These are phyloP conservation scores for Nakazawaea ernobii DNA, from an alignment of 805 yeast species.

Conservation along the genomic window DNA sequence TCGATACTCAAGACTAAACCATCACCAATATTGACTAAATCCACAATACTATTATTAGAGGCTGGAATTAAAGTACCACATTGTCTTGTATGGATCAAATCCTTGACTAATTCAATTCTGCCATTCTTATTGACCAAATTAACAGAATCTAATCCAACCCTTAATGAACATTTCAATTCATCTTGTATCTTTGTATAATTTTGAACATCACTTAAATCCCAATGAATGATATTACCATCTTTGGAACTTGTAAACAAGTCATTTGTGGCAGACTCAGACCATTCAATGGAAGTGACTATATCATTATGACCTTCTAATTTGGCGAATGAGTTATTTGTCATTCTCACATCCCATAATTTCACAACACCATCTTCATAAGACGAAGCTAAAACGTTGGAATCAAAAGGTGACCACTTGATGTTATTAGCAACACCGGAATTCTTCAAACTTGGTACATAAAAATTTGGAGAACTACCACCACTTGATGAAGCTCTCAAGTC, in stretches of 20 bases:
- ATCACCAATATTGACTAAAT: constrained; percentile 34
- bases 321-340: constrained; percentile 45
- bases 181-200: constrained; percentile 13
- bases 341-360: constrained; percentile 73
- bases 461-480: constrained; percentile 22
- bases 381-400: constrained; percentile 60
- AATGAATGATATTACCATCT: constrained; percentile 64
- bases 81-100: constrained; percentile 35
- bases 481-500: constrained; percentile 53
- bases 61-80: constrained; percentile 64
- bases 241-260: constrained; percentile 51
- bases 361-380: constrained; percentile 50
- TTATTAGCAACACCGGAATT: constrained; percentile 28
- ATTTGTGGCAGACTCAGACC: constrained; percentile 33
- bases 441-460: constrained; percentile 35
- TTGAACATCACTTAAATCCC: constrained; percentile 43
- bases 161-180: constrained; percentile 33
- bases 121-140: constrained; percentile 28
- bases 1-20: constrained; percentile 47
- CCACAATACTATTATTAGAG: constrained; percentile 43
- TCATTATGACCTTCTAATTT: constrained; percentile 52
- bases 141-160: constrained; percentile 40
- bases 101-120: constrained; percentile 19
- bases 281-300: constrained; percentile 49
- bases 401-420: constrained; percentile 59